Percentiles rank a stretch among this genome's conserved stretches.
These are phyloP conservation scores for Candida ficus DNA, from an alignment of 805 yeast species.

Conservation along the genomic window DNA sequence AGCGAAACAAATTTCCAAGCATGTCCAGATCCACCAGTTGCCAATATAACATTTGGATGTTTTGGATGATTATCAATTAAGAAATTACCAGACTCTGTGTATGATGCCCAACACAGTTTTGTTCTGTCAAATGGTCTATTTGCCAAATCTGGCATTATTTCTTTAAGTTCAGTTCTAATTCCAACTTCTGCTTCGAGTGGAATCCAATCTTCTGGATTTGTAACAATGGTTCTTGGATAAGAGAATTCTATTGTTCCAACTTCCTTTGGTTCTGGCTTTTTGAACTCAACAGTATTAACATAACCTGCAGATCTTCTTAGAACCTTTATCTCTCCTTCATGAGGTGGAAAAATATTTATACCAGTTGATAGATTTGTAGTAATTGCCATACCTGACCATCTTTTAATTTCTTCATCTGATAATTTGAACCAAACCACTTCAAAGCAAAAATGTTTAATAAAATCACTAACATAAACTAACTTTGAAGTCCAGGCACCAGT, in stretches of 20 bases:
- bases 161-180: constrained; percentile 26
- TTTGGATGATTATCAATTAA: constrained; percentile 26
- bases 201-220: constrained; percentile 15
- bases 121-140: constrained; percentile 20
- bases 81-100: constrained; percentile 27
- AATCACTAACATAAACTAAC: constrained; percentile 11
- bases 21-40: constrained; percentile 21
- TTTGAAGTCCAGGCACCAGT: constrained; percentile 19
- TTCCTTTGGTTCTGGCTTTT: constrained; percentile 1
- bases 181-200: constrained; percentile 11
- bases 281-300: constrained; percentile 7
- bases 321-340: constrained; percentile 12
- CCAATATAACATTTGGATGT: constrained; percentile 23
- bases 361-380: constrained; percentile 15
- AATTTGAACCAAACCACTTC: constrained; percentile 16
- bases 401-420: constrained; percentile 9
- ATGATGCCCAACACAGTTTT: constrained; percentile 36
- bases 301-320: constrained; percentile 14
- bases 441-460: constrained; percentile 11
- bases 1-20: constrained; percentile 27
- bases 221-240: constrained; percentile 11
- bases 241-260: constrained; percentile 5
- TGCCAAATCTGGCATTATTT: constrained; percentile 12
- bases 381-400: constrained; percentile 12
- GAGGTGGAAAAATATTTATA: constrained; percentile 17